A percentile compares a stretch with the other conserved stretches of the same genome.
phyloP scores from a whole-genome alignment of 768 basidiomycete genomes.

The Chlorophyllum brunneum region DNA sequence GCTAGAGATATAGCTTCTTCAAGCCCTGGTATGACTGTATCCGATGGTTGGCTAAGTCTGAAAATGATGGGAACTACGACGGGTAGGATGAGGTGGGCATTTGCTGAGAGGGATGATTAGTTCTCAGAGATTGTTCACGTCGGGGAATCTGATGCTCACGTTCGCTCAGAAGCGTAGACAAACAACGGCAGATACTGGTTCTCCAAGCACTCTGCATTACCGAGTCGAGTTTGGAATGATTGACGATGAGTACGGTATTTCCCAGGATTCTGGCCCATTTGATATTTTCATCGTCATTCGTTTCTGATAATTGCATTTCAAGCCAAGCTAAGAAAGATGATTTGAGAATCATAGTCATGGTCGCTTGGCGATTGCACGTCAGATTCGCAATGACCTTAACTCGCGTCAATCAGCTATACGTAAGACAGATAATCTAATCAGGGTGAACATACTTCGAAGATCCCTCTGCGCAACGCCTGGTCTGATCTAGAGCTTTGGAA shows the following conservation, averaged over 20 bases:
- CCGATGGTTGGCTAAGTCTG: not conserved
- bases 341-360: slow-evolving; percentile 66
- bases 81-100: not conserved
- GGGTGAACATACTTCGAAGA: slow-evolving; percentile 57
- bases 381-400: slow-evolving; percentile 77
- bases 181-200: slow-evolving; percentile 4
- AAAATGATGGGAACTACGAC: not conserved
- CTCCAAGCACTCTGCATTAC: not conserved
- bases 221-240: slow-evolving; percentile 45
- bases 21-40: not conserved
- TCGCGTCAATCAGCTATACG: not conserved
- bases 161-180: not conserved
- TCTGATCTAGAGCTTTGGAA: slow-evolving; percentile 68
- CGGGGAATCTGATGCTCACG: not conserved
- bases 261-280: slow-evolving; percentile 67
- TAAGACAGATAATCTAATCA: not conserved
- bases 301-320: slow-evolving; percentile 57
- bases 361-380: slow-evolving; percentile 65
- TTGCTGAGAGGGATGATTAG: not conserved
- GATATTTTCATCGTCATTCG: slow-evolving; percentile 35
- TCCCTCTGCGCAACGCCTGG: slow-evolving; percentile 43
- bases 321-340: slow-evolving; percentile 80
- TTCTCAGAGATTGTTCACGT: too few species aligned
- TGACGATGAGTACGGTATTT: slow-evolving; percentile 52
- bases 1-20: not conserved